These are phyloP conservation scores for Cicer bijugum DNA, from an alignment of 306 rosid species.

Conservation along the genomic window DNA sequence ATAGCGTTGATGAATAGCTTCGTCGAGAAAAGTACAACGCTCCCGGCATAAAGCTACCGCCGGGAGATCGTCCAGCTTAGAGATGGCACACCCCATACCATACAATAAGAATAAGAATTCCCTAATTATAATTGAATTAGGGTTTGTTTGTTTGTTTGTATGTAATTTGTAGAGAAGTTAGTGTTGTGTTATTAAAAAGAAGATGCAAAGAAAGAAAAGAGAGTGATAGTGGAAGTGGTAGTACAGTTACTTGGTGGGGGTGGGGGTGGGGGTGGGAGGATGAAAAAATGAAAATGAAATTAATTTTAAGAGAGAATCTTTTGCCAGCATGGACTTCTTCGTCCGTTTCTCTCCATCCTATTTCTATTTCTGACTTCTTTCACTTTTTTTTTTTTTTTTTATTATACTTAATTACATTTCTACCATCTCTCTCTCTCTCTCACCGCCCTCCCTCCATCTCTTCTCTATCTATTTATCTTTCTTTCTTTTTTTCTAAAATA, in stretches of 20 bases:
- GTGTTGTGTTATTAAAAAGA: neutral
- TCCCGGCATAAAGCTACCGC: constrained; percentile 92
- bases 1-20: constrained; percentile 79
- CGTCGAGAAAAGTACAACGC: constrained; percentile 68
- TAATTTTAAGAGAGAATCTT: constrained; percentile 76
- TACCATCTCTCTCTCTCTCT: neutral
- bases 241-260: neutral
- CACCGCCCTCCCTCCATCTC: too few relatives aligned
- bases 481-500: too few relatives aligned
- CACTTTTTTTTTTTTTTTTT: neutral
- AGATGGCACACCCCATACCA: constrained; percentile 93
- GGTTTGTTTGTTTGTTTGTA: constrained; percentile 28
- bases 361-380: neutral
- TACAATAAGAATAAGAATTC: neutral
- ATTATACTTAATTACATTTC: neutral
- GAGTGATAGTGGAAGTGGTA: constrained; percentile 9
- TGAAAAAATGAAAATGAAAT: neutral
- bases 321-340: constrained; percentile 87
- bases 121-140: neutral
- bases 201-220: neutral
- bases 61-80: constrained; percentile 90
- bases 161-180: neutral
- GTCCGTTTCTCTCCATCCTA: constrained; percentile 61
- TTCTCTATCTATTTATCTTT: neutral
- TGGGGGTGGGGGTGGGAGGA: neutral